Evolutionary conservation across 805 yeast species (phyloP), one percentile per base, ranked within the genome.

Genomic region (Sungouiella thailandica): DNA sequence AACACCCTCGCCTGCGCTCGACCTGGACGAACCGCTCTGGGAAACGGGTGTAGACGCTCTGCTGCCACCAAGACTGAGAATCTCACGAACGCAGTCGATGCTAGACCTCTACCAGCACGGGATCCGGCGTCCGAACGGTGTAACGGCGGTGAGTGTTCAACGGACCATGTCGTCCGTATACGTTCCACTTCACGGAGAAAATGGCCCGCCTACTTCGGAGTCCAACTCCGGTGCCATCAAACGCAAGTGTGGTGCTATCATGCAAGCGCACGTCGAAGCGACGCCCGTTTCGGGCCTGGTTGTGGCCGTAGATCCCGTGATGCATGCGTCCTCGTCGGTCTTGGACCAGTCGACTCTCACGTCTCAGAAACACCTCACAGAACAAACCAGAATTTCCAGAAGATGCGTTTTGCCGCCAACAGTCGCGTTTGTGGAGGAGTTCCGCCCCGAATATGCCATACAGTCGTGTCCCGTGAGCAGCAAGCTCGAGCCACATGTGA

Each of bases 381-480:
- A 19, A 19, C 22, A 19, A 19, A 7, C 7, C 22, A 19, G 22
- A 7, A 19, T 19, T 7, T 7, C 22, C 8, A 19, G 22, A 9
- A 19, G 9, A 19, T 19, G 22, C 9, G 29, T 25, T 10, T 46
- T 66, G 13, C 38, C 52, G 5, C 63, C 69, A 1, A 55, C 45
- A 34, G 64, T 64, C 7, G 71, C 70, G 4, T 75, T 66, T 43
- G 53, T 67, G 4, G 75, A 73, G 17, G 74, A 72, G 37, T 75
- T 63, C 41, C 50, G 77, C 26, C 74, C 78, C 0, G 80, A 74
- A 43, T 75, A 68, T 44, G 52, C 58, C 10, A 40, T 75, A 17
- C 83, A 77, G 50, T 75, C 79, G 7, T 72, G 78, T 46, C 80
- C 79, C 1, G 54, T 66, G 11, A 58, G 64, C 14, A 63, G 70